phyloP scores from a whole-genome alignment of 2,329 filamentous ascomycete species.

The Xylaria sp. region DNA sequence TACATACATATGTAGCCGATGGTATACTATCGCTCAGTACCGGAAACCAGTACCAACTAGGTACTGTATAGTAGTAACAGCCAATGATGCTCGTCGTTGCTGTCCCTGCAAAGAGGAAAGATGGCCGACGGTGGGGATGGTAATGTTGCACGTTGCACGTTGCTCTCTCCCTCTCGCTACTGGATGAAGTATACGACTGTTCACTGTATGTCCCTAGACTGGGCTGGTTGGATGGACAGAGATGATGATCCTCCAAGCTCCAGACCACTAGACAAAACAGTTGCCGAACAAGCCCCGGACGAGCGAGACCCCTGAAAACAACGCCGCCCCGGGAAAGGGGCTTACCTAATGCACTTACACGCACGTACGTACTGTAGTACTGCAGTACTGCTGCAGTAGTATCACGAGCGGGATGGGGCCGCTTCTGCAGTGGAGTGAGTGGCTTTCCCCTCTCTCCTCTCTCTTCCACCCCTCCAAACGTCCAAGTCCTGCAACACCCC shows the following conservation, averaged over 20 bases:
- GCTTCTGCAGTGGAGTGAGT: slow-evolving; percentile 27
- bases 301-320: not conserved
- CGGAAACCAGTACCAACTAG: too few relatives aligned
- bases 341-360: too few relatives aligned
- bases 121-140: not conserved
- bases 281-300: slow-evolving; percentile 34
- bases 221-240: too few relatives aligned
- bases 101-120: not conserved
- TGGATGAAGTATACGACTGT: too few relatives aligned
- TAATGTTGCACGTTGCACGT: not conserved
- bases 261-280: slow-evolving; percentile 8
- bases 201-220: too few relatives aligned
- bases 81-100: too few relatives aligned
- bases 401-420: slow-evolving; percentile 29
- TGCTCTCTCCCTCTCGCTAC: not conserved
- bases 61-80: too few relatives aligned
- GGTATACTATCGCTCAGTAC: too few relatives aligned
- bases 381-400: too few relatives aligned
- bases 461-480: too few relatives aligned
- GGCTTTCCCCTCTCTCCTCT: not conserved
- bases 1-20: not conserved
- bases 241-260: not conserved
- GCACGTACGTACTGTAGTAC: too few relatives aligned
- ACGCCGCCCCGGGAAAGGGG: slow-evolving; percentile 13
- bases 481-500: too few relatives aligned